A percentile compares a stretch with the other conserved stretches of the same genome.
Conservation (phyloP, 2,329 filamentous ascomycete genomes). For the Ramularia endophylla region DNA sequence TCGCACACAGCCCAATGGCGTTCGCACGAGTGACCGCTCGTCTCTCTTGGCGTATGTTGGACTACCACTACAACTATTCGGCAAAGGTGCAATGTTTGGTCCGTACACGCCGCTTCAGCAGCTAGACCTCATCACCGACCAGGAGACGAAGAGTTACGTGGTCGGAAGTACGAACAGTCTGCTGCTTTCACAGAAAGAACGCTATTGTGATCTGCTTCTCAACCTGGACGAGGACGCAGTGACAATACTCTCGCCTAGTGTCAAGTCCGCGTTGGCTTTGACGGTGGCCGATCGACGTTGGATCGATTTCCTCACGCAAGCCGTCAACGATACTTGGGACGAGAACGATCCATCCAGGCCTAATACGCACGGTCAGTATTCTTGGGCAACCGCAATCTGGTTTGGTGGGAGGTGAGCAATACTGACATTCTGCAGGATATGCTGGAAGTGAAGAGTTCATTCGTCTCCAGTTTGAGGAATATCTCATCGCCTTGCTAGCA, state of each 20-base stretch:
- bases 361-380: constrained; percentile 65
- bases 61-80: constrained; percentile 88
- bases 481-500: constrained; percentile 81
- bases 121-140: constrained; percentile 86
- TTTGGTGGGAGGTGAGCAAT: no score
- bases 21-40: constrained; percentile 84
- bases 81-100: constrained; percentile 90
- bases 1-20: constrained; percentile 69
- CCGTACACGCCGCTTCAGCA: constrained; percentile 96
- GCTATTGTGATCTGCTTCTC: constrained; percentile 93
- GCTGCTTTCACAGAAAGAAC: constrained; percentile 85
- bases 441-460: constrained; percentile 97
- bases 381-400: no score
- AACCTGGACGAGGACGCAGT: constrained; percentile 89
- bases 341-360: constrained; percentile 80
- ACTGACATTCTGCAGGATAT: constrained; percentile 48
- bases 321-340: constrained; percentile 96
- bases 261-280: constrained; percentile 68
- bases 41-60: constrained; percentile 94
- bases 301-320: constrained; percentile 93
- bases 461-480: constrained; percentile 93
- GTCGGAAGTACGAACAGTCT: constrained; percentile 96
- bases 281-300: constrained; percentile 85
- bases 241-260: constrained; percentile 72
- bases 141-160: constrained; percentile 93